Conservation (phyloP, 441 rosid species). For the Francoa sonchifolia region DNA sequence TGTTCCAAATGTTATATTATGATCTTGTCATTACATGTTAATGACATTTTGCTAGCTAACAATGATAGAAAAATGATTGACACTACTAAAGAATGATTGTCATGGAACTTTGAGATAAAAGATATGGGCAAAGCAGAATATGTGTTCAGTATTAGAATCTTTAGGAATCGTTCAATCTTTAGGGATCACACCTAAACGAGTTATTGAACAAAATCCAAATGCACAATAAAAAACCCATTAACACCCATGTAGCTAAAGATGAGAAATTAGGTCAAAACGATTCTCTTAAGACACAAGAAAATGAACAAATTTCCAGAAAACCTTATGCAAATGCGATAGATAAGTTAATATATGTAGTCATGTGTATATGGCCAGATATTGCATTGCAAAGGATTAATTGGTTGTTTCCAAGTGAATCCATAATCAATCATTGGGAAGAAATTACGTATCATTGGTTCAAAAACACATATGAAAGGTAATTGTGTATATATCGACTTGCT, state of each 20-base stretch:
- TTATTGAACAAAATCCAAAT: neutral
- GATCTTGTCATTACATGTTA: neutral
- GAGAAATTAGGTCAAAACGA: neutral
- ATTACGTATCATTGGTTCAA: too few species aligned
- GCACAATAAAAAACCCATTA: neutral
- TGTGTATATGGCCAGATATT: neutral
- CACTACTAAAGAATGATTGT: neutral
- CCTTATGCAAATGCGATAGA: neutral
- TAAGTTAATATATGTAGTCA: slow-evolving; percentile 2
- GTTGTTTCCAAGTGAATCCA: neutral
- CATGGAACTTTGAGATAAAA: neutral
- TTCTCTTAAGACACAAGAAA: neutral
- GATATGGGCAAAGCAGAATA: neutral
- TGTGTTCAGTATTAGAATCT: neutral
- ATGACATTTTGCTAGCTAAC: neutral
- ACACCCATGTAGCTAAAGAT: neutral
- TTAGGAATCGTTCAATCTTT: neutral
- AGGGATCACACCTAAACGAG: neutral
- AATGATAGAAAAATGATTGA: neutral
- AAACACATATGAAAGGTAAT: too few species aligned
- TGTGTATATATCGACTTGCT: too few species aligned
- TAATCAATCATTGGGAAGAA: too few species aligned
- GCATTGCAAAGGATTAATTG: neutral
- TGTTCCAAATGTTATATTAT: neutral
- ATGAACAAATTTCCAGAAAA: neutral